Conservation (phyloP, 2,329 filamentous ascomycete genomes). For the Exserohilum rostratum region DNA sequence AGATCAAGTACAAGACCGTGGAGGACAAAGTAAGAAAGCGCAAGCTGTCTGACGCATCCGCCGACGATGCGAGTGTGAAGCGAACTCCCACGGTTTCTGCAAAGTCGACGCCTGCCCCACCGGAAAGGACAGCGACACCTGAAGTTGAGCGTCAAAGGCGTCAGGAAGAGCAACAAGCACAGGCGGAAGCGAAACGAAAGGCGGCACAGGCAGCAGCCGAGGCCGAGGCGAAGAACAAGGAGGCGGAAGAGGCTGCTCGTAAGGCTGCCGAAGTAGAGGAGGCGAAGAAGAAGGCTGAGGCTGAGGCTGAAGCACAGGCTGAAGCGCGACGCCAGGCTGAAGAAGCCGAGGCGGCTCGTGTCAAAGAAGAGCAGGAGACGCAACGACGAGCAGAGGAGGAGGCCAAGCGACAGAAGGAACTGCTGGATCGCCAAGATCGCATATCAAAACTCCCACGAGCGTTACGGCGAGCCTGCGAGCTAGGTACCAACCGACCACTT, state of each 20-base stretch:
- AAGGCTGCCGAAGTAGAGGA: conserved; percentile 41
- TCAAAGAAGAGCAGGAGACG: conserved; percentile 40
- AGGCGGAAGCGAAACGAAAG: conserved; percentile 35
- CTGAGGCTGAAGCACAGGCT: conserved; percentile 30
- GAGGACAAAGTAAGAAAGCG: conserved; percentile 44
- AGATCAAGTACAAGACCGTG: conserved; percentile 40
- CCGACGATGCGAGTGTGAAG: conserved; percentile 38
- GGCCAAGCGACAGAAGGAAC: conserved; percentile 34
- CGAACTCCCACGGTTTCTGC: conserved; percentile 43
- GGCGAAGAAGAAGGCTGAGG: conserved; percentile 35
- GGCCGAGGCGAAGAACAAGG: conserved; percentile 34
- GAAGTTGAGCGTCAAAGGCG: conserved; percentile 43
- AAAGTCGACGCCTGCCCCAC: conserved; percentile 44
- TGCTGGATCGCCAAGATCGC: conserved; percentile 41
- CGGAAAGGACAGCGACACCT: conserved; percentile 42
- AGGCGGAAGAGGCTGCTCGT: conserved; percentile 36
- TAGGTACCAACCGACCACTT: conserved; percentile 46
- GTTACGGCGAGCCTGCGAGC: conserved; percentile 45
- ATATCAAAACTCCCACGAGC: conserved; percentile 46
- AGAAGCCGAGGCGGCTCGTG: conserved; percentile 42
- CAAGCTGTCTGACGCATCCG: conserved; percentile 39
- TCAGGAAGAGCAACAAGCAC: conserved; percentile 41
- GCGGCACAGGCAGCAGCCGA: conserved; percentile 29
- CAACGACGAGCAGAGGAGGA: conserved; percentile 39
- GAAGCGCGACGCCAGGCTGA: conserved; percentile 38